Evolutionary conservation across 1,139 yeast genomes (phyloP).

Genomic region (Debaryomyces psychrophilus): DNA sequence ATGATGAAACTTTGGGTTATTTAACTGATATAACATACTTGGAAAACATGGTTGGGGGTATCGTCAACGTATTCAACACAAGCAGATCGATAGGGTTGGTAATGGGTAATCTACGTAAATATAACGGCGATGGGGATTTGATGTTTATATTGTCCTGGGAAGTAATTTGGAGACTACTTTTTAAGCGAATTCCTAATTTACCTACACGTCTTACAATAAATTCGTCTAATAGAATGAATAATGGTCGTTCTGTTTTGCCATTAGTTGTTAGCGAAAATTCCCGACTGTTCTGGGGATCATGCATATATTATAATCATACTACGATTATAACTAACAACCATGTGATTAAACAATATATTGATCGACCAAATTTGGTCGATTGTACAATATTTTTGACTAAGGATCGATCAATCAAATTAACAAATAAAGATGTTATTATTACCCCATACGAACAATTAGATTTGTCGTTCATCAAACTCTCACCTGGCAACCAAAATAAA

Average conservation of each 20-base stretch:
- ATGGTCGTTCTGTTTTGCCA: conserved; percentile 20
- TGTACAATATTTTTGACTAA: conserved; percentile 15
- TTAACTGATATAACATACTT: conserved; percentile 58
- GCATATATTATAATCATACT: conserved; percentile 28
- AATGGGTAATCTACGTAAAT: conserved; percentile 51
- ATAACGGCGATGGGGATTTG: conserved; percentile 65
- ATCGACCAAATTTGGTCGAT: conserved; percentile 8
- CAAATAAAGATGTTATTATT: conserved; percentile 19
- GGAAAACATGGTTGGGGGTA: conserved; percentile 70
- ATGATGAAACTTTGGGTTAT: conserved; percentile 24
- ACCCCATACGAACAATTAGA: conserved; percentile 40
- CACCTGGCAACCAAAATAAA: conserved; percentile 15
- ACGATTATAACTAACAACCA: conserved; percentile 42
- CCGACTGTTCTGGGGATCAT: conserved; percentile 40
- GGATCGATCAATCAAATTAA: conserved; percentile 12
- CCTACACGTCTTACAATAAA: neutral
- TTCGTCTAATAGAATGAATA: neutral
- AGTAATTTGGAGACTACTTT: conserved; percentile 14
- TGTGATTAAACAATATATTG: conserved; percentile 32
- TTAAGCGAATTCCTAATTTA: neutral
- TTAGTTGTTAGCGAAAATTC: conserved; percentile 14
- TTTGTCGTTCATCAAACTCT: conserved; percentile 37
- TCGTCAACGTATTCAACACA: conserved; percentile 28
- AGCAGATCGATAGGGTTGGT: conserved; percentile 51
- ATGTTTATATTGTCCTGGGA: conserved; percentile 55